Conservation (phyloP, 192 early-diverging fungal genomes). For the Linderina pennispora region DNA sequence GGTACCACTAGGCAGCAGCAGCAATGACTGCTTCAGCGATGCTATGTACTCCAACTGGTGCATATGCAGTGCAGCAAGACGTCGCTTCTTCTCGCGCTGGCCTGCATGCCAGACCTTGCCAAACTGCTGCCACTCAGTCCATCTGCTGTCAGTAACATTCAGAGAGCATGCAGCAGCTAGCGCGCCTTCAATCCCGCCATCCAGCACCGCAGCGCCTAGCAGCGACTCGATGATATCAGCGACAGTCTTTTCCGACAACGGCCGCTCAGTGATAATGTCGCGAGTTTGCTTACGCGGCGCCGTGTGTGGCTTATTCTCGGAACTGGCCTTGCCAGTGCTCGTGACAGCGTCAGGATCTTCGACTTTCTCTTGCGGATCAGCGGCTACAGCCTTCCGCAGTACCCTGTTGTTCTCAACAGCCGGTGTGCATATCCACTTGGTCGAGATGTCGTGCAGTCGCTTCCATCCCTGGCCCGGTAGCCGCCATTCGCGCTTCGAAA, state of each 20-base stretch:
- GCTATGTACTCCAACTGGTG: too few species aligned
- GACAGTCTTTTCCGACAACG: constrained; percentile 74
- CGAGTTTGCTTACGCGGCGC: too few species aligned
- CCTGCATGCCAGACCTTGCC: constrained; percentile 11
- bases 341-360: not conserved
- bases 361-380: not conserved
- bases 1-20: too few species aligned
- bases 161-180: constrained; percentile 51
- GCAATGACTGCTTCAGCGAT: too few species aligned
- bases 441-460: constrained; percentile 13
- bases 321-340: not conserved
- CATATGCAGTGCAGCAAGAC: too few species aligned
- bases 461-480: constrained; percentile 35
- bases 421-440: constrained; percentile 13
- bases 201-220: constrained; percentile 67
- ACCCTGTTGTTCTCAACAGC: not conserved
- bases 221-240: constrained; percentile 84
- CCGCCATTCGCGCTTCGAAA: constrained; percentile 22
- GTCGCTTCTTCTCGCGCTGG: constrained; percentile 4
- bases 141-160: constrained; percentile 25
- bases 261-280: constrained; percentile 1
- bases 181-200: constrained; percentile 49
- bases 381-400: not conserved
- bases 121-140: constrained; percentile 32
- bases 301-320: not conserved